Base-by-base conservation (phyloP, 345 rosid species). In the Heritiera fomes region DNA sequence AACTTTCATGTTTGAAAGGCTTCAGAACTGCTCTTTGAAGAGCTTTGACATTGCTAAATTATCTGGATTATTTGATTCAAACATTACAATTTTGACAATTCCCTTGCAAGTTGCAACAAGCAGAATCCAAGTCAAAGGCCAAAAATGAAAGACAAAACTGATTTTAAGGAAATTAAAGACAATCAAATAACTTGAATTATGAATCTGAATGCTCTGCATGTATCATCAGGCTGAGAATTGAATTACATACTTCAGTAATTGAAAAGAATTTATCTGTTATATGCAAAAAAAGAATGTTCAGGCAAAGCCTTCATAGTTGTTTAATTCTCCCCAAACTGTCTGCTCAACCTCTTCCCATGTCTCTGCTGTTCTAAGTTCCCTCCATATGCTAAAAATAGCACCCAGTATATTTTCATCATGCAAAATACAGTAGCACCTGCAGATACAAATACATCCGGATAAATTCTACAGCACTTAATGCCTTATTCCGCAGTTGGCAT, bases 261-360 rank as follows among this genome's bases (percentile, higher is more conserved):
- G 7, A 28, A 61, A 30, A 12, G 1, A 60, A 28, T 60, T 60
- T 14, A 8, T 6, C 6, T 6, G 0, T 11, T 9, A 10, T 3
- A 75, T 10, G 30, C 55, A 75, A 38, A 30, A 5, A 15, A 4
- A 68, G 53, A 1, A 14, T 34, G 38, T 80, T 85, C 75, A 91
- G 49, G 50, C 43, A 79, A 60, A 38, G 73, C 78, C 71, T 43
- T 53, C 34, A 81, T 92, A 91, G 62, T 77, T 80, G 77, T 93
- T 93, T 30, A 96, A 84, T 59, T 89, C 90, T 79, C 92, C 91
- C 98, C 98, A 96, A 9, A 91, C 97, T 0, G 83, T 78, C 52
- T 72, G 83, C 87, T 93, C 99, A 69, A 96, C 88, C 82, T 90
- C 97, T 85, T 96, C 95, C 99, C 97, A 94, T 60, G 98, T 86